Conservation (phyloP, 2,329 filamentous ascomycete genomes). For the Ophiostoma quercus region DNA sequence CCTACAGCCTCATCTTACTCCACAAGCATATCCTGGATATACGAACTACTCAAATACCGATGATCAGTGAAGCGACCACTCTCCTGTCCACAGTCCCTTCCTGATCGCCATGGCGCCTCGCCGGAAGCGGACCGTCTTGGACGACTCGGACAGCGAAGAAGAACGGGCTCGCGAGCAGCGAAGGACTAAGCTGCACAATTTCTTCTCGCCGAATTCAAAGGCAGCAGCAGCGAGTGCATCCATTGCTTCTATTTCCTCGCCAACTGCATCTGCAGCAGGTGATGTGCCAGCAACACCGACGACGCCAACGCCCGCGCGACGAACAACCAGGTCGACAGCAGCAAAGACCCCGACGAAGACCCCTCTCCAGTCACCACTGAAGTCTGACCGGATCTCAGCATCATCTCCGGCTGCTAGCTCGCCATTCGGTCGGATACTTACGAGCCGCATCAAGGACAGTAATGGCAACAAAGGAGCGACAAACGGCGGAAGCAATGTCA, state of each 20-base stretch:
- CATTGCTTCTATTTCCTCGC: constrained; percentile 31
- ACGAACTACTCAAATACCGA: not conserved
- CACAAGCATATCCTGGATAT: too few species aligned
- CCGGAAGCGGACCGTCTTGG: constrained; percentile 52
- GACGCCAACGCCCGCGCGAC: constrained; percentile 40
- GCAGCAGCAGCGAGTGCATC: constrained; percentile 32
- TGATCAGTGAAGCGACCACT: not conserved
- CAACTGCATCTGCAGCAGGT: not conserved
- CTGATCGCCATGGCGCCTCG: constrained; percentile 49
- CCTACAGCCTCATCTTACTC: not conserved
- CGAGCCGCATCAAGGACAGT: constrained; percentile 21
- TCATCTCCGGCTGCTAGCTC: constrained; percentile 17
- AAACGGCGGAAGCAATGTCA: constrained; percentile 27
- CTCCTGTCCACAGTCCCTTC: not conserved
- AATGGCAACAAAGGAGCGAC: constrained; percentile 16
- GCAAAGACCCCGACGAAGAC: constrained; percentile 17
- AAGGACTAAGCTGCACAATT: constrained; percentile 48
- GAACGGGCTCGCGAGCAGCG: constrained; percentile 36
- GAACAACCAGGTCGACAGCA: constrained; percentile 35
- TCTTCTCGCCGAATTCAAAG: constrained; percentile 47
- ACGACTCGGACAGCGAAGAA: constrained; percentile 48
- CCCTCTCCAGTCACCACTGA: constrained; percentile 20
- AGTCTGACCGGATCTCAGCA: constrained; percentile 27
- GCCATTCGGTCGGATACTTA: constrained; percentile 21
- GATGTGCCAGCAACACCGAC: constrained; percentile 30